A percentile compares a stretch with the other conserved stretches of the same genome.
Evolutionary conservation across 2,329 filamentous ascomycete species (phyloP).

Genomic region (Colletotrichum tanaceti): DNA sequence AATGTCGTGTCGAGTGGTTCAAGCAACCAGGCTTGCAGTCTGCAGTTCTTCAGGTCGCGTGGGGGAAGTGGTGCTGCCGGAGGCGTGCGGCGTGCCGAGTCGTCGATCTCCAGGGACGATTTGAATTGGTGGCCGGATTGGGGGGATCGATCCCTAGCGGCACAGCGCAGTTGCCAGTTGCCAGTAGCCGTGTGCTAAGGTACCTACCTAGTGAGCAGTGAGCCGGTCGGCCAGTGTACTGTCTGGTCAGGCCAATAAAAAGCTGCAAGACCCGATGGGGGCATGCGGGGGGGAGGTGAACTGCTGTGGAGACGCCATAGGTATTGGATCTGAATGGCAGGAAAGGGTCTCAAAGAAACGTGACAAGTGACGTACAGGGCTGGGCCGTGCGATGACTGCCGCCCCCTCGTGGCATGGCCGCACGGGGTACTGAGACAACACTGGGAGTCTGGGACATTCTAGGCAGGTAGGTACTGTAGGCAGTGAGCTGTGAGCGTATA

Average conservation of each 20-base stretch:
- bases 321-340: slow-evolving; percentile 3
- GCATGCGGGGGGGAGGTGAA: background rate
- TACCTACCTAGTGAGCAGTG: too few relatives aligned
- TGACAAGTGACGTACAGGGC: slow-evolving; percentile 19
- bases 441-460: too few relatives aligned
- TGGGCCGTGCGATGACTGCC: slow-evolving; percentile 13
- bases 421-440: too few relatives aligned
- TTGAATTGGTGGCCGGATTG: slow-evolving; percentile 16
- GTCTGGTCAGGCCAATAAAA: too few relatives aligned
- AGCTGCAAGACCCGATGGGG: background rate
- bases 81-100: background rate
- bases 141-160: slow-evolving; percentile 16
- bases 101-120: slow-evolving; percentile 9
- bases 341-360: too few relatives aligned
- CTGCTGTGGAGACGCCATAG: slow-evolving; percentile 5
- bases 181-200: too few relatives aligned
- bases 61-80: background rate
- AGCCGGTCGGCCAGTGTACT: too few relatives aligned
- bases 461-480: too few relatives aligned
- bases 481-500: too few relatives aligned
- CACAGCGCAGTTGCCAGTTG: background rate
- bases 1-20: slow-evolving; percentile 12
- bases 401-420: background rate
- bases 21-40: slow-evolving; percentile 31
- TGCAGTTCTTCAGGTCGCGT: slow-evolving; percentile 36